phyloP scores from a whole-genome alignment of 176 grass and related monocot genomes.

The Oryza nivara region DNA sequence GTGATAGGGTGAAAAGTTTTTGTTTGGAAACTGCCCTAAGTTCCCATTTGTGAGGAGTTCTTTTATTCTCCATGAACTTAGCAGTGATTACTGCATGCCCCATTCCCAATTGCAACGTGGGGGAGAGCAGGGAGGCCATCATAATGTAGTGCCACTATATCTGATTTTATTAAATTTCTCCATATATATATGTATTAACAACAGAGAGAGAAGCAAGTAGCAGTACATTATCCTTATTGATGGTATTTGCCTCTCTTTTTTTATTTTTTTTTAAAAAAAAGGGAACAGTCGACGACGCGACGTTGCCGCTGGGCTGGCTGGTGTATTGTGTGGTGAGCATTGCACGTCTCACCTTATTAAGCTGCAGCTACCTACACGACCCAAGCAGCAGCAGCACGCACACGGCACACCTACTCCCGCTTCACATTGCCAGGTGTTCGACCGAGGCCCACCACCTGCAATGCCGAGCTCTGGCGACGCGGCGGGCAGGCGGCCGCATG shows the following conservation, averaged over 20 bases:
- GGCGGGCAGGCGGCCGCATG: conserved; percentile 10
- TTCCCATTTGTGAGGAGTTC: no score
- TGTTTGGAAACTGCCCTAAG: no score
- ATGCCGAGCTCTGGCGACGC: conserved; percentile 17
- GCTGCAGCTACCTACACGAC: not conserved
- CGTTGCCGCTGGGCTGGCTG: not conserved
- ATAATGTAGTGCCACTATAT: no score
- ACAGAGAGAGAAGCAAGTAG: not conserved
- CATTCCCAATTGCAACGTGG: no score
- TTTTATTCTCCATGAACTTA: no score
- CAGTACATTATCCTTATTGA: not conserved
- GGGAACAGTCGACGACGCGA: not conserved
- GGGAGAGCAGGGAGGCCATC: no score
- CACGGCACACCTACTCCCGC: not conserved
- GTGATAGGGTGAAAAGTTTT: no score
- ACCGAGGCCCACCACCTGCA: not conserved
- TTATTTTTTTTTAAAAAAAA: no score
- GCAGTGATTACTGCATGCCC: no score
- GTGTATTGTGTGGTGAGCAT: conserved; percentile 12
- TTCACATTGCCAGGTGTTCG: not conserved
- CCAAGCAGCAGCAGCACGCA: not conserved
- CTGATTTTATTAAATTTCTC: no score
- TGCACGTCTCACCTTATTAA: not conserved
- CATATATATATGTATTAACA: no score
- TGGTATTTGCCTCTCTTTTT: no score